A percentile compares a stretch with the other conserved stretches of the same genome.
Conservation (phyloP, 768 basidiomycete species). For the Podaxis sp. region DNA sequence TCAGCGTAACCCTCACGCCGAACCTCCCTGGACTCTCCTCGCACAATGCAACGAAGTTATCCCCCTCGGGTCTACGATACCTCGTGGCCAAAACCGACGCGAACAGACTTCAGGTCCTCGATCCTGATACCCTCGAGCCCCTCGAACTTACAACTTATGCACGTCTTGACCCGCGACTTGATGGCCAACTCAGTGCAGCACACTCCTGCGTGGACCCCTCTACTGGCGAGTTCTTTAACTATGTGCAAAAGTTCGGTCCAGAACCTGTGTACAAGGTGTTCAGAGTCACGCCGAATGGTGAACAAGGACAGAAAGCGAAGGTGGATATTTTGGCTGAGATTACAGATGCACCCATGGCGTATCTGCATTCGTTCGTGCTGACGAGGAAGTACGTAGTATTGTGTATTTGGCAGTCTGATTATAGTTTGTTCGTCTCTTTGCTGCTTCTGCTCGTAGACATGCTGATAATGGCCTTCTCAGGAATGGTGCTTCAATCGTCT, state of each 20-base stretch:
- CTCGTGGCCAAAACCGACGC: constrained; percentile 4
- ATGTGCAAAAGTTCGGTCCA: constrained; percentile 1
- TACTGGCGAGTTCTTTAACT: constrained; percentile 1
- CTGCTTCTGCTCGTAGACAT: neutral
- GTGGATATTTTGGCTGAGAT: constrained; percentile 8
- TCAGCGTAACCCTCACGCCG: constrained; percentile 2
- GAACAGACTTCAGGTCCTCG: constrained; percentile 1
- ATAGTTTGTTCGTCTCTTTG: neutral
- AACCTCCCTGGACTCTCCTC: constrained; percentile 6
- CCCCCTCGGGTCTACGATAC: neutral
- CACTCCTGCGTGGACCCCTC: neutral
- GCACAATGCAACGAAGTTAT: neutral
- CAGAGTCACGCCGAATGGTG: neutral
- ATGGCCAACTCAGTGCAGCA: constrained; percentile 1
- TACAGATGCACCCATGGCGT: constrained; percentile 4
- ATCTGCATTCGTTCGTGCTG: constrained; percentile 5
- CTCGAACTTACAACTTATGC: neutral
- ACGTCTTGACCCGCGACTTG: neutral
- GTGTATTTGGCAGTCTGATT: constrained; percentile 5
- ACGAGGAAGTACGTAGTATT: constrained; percentile 2
- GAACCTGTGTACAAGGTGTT: neutral
- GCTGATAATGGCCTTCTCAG: neutral
- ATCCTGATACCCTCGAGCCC: constrained; percentile 1
- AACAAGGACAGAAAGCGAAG: neutral
- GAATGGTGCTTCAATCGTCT: neutral